These are phyloP conservation scores for Aschersonia sp. DNA, from an alignment of 2,329 filamentous ascomycete species.

Conservation along the genomic window DNA sequence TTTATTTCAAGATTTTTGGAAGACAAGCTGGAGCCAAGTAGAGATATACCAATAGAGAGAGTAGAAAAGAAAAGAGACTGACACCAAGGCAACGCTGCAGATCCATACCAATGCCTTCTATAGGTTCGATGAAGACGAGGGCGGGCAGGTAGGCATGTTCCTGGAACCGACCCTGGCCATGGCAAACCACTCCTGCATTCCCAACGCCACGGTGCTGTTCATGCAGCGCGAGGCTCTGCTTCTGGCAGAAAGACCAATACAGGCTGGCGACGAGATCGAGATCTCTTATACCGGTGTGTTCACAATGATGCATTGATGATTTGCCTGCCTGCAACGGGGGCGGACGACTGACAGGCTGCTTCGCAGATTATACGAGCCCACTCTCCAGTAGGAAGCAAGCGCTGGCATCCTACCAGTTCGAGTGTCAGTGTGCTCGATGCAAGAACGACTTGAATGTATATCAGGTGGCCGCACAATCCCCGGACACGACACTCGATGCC, in stretches of 20 bases:
- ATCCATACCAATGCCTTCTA: conserved; percentile 50
- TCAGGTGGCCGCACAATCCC: conserved; percentile 29
- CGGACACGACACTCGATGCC: conserved; percentile 26
- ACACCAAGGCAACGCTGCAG: conserved; percentile 16
- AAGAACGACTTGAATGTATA: conserved; percentile 37
- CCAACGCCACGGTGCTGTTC: conserved; percentile 45
- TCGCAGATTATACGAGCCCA: conserved; percentile 33
- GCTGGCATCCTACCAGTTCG: conserved; percentile 36
- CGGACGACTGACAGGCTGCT: not conserved
- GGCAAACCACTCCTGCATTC: conserved; percentile 48
- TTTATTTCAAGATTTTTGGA: no score
- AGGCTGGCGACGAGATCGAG: conserved; percentile 38
- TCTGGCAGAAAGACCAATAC: conserved; percentile 32
- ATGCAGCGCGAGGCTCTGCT: conserved; percentile 34
- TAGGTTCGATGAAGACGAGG: conserved; percentile 34
- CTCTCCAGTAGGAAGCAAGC: conserved; percentile 25
- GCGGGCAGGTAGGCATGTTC: conserved; percentile 36
- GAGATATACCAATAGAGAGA: not conserved
- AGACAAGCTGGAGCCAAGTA: not conserved
- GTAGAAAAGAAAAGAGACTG: not conserved
- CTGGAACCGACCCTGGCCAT: conserved; percentile 41
- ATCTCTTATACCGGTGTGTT: conserved; percentile 46
- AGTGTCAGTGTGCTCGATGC: conserved; percentile 36
- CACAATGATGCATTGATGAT: not conserved
- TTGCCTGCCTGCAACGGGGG: not conserved